phyloP scores from a whole-genome alignment of 257 asterid genomes.

The Solanum sparsipilum region DNA sequence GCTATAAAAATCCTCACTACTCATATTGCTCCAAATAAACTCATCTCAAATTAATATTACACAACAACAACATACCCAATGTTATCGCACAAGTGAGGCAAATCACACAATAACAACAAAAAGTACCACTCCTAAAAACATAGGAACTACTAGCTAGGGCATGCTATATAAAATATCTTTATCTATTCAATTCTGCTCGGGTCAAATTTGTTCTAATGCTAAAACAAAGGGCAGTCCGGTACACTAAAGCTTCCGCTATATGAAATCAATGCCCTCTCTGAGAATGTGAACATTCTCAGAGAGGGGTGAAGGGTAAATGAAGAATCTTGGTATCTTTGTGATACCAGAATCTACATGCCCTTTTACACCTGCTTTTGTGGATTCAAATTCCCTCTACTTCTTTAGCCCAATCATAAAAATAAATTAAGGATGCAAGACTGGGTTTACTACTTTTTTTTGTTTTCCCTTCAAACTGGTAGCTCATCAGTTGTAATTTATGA shows the following conservation, averaged over 20 bases:
- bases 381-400: constrained; percentile 43
- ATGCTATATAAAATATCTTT: not conserved
- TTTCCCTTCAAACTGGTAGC: not conserved
- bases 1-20: not conserved
- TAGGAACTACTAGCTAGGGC: not conserved
- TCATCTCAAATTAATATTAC: not conserved
- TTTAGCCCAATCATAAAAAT: constrained; percentile 27
- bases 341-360: constrained; percentile 63
- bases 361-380: constrained; percentile 53
- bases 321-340: constrained; percentile 37
- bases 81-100: not conserved
- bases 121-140: not conserved
- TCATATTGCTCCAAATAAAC: not conserved
- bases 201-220: not conserved
- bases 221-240: not conserved
- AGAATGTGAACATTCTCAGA: not conserved
- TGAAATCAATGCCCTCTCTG: constrained; percentile 16
- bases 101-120: not conserved
- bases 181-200: not conserved
- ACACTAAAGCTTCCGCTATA: not conserved
- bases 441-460: not conserved
- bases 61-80: not conserved
- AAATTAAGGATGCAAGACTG: not conserved
- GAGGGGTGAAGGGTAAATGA: constrained; percentile 13
- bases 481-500: not conserved